A percentile compares a stretch with the other conserved stretches of the same genome.
Conservation (phyloP, 306 rosid species). For the Cicer yamashitae region DNA sequence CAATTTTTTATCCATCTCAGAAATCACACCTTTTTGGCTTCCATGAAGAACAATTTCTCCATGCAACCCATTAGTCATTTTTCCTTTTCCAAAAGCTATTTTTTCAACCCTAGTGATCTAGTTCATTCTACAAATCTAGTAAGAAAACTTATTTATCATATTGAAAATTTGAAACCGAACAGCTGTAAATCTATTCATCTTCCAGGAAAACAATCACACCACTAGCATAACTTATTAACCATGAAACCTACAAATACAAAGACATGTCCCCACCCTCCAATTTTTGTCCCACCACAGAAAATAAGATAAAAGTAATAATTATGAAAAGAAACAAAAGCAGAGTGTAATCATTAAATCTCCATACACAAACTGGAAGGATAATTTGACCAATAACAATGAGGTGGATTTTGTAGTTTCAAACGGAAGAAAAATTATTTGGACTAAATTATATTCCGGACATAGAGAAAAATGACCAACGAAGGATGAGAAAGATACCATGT, state of each 20-base stretch:
- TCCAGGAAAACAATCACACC: constrained; percentile 14
- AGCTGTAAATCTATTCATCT: constrained; percentile 10
- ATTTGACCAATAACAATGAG: constrained; percentile 17
- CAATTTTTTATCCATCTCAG: constrained; percentile 6
- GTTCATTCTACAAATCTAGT: constrained; percentile 29
- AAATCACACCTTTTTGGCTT: constrained; percentile 3
- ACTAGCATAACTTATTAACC: constrained; percentile 14
- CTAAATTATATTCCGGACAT: constrained; percentile 18
- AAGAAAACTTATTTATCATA: not conserved
- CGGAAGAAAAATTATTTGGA: constrained; percentile 13
- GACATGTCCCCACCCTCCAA: not conserved
- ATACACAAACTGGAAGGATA: constrained; percentile 14
- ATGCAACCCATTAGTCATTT: constrained; percentile 25
- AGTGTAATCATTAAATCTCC: constrained; percentile 21
- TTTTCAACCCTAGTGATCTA: constrained; percentile 14
- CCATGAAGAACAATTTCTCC: constrained; percentile 30
- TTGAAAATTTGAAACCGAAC: constrained; percentile 15
- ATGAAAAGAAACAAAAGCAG: not conserved
- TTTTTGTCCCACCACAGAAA: constrained; percentile 24
- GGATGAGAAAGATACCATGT: constrained; percentile 62
- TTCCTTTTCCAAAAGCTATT: constrained; percentile 23
- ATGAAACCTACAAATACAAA: constrained; percentile 22
- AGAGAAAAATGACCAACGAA: not conserved
- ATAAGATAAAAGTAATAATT: constrained; percentile 23
- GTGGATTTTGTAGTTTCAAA: constrained; percentile 27